phyloP scores from a whole-genome alignment of 768 basidiomycete genomes.

The Collybiopsis confluens region DNA sequence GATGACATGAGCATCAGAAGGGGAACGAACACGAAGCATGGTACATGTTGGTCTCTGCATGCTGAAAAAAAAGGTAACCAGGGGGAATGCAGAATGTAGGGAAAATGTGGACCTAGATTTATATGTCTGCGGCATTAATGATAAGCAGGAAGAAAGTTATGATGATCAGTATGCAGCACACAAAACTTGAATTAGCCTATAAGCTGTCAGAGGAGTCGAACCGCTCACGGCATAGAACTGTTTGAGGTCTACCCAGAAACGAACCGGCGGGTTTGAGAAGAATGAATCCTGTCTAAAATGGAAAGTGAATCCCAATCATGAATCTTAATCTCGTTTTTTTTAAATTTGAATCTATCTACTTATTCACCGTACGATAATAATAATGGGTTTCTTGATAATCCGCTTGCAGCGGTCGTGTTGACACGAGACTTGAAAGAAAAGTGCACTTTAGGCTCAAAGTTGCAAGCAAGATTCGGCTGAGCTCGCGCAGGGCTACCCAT shows the following conservation, averaged over 20 bases:
- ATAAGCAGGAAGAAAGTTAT: constrained; percentile 5
- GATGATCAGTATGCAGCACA: constrained; percentile 6
- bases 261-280: too few relatives aligned
- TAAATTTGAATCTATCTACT: too few relatives aligned
- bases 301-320: too few relatives aligned
- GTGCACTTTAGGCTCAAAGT: too few relatives aligned
- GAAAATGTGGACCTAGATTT: not conserved
- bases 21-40: constrained; percentile 56
- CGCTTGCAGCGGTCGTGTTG: not conserved
- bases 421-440: too few relatives aligned
- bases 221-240: not conserved
- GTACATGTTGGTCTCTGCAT: constrained; percentile 70
- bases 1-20: constrained; percentile 66
- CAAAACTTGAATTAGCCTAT: constrained; percentile 6
- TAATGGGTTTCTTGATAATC: too few relatives aligned
- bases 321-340: too few relatives aligned
- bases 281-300: too few relatives aligned
- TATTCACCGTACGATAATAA: too few relatives aligned
- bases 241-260: not conserved
- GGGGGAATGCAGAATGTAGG: constrained; percentile 25
- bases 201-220: constrained; percentile 1
- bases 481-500: not conserved
- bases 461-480: not conserved
- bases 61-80: constrained; percentile 36
- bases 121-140: constrained; percentile 3